Percentiles rank a stretch among this genome's conserved stretches.
Conservation (phyloP, 805 yeast species). For the Metschnikowia matae region DNA sequence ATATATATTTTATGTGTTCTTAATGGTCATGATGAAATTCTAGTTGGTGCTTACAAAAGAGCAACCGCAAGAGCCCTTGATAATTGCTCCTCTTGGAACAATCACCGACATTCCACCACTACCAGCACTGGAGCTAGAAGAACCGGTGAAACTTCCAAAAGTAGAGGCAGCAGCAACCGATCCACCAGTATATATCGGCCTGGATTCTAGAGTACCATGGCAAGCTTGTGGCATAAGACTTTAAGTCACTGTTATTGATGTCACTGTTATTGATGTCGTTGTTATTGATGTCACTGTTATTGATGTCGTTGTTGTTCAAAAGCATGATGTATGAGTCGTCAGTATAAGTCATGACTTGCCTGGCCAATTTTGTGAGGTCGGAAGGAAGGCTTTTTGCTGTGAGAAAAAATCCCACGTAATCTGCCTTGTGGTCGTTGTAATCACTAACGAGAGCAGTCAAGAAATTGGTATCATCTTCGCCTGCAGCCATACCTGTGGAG, state of each 20-base stretch:
- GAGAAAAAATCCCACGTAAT: conserved; percentile 31
- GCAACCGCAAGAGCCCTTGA: conserved; percentile 36
- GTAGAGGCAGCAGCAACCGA: conserved; percentile 6
- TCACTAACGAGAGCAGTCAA: conserved; percentile 38
- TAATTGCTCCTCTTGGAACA: conserved; percentile 29
- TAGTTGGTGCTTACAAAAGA: conserved; percentile 20
- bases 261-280: no score
- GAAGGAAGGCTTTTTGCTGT: conserved; percentile 27
- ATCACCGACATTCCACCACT: conserved; percentile 13
- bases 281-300: conserved; percentile 20
- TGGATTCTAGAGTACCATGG: conserved; percentile 30
- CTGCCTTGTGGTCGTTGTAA: conserved; percentile 25
- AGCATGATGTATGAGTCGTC: conserved; percentile 45
- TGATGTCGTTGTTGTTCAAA: conserved; percentile 17
- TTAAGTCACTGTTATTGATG: no score
- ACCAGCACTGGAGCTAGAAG: conserved; percentile 1
- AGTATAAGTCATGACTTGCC: conserved; percentile 36
- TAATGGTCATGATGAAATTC: not conserved
- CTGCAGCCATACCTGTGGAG: conserved; percentile 8
- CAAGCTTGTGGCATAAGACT: conserved; percentile 30
- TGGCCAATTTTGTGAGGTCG: conserved; percentile 29
- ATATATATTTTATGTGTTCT: no score
- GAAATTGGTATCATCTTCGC: conserved; percentile 16
- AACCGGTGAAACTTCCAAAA: not conserved
- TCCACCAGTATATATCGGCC: conserved; percentile 10